These are phyloP conservation scores for Desmodesmus armatus DNA, from an alignment of 139 green algal species.

Conservation along the genomic window DNA sequence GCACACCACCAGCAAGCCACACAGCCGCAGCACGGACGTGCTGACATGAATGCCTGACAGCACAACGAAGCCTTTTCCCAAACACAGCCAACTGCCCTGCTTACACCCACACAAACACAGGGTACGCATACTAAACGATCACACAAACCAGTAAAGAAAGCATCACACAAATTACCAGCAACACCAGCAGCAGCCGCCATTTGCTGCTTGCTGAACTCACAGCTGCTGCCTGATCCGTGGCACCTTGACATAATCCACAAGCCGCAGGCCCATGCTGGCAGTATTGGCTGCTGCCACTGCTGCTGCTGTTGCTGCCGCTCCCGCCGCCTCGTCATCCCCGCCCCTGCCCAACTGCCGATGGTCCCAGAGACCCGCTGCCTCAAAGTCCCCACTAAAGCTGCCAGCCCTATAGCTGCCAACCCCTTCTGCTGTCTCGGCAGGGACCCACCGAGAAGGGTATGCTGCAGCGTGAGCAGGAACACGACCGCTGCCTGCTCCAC, in stretches of 20 bases:
- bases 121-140: too few species aligned
- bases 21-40: too few species aligned
- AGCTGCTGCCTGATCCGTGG: not conserved
- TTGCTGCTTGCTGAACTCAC: too few species aligned
- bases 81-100: too few species aligned
- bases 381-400: not conserved
- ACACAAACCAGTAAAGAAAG: too few species aligned
- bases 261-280: slow-evolving; percentile 32
- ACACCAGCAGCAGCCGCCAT: too few species aligned
- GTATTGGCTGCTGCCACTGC: too few species aligned
- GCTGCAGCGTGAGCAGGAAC: slow-evolving; percentile 6
- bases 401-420: not conserved
- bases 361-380: not conserved
- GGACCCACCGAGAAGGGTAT: slow-evolving; percentile 44
- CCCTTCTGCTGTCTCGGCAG: not conserved
- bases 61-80: too few species aligned
- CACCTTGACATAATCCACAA: slow-evolving; percentile 47
- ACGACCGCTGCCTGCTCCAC: slow-evolving; percentile 60
- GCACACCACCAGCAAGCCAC: too few species aligned
- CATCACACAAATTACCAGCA: too few species aligned
- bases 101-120: too few species aligned
- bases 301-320: not conserved
- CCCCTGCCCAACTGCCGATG: not conserved
- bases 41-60: too few species aligned
- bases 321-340: not conserved